phyloP scores from a whole-genome alignment of 108 stramenopile genomes.

The Licmophora abbreviata region DNA sequence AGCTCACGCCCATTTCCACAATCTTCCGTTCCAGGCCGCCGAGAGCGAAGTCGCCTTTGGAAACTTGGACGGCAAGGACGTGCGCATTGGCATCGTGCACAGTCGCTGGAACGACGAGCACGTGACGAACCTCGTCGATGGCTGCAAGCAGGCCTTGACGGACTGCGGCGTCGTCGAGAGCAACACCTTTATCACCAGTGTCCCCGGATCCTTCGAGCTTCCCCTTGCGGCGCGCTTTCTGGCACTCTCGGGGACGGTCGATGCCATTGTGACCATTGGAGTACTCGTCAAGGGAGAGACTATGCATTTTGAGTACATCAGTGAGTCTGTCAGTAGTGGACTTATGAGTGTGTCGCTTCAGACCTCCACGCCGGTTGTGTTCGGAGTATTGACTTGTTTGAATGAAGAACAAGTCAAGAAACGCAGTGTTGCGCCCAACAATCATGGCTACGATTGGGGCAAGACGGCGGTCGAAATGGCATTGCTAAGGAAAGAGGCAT shows the following conservation, averaged over 20 bases:
- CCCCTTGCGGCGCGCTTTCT: conserved; percentile 90
- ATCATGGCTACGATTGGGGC: conserved; percentile 94
- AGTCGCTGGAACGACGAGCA: conserved; percentile 89
- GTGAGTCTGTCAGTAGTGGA: conserved; percentile 84
- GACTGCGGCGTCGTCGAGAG: conserved; percentile 80
- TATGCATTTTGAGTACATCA: conserved; percentile 98
- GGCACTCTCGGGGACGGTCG: conserved; percentile 90
- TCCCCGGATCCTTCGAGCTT: conserved; percentile 96
- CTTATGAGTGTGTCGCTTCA: conserved; percentile 92
- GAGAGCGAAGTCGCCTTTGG: conserved; percentile 78
- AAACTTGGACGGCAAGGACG: conserved; percentile 58
- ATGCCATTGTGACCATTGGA: conserved; percentile 92
- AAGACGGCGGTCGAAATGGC: conserved; percentile 97
- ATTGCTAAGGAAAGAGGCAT: conserved; percentile 68
- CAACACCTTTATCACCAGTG: conserved; percentile 88
- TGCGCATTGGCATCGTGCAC: conserved; percentile 79
- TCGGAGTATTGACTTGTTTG: conserved; percentile 89
- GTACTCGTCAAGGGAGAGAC: conserved; percentile 99
- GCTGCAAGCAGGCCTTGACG: conserved; percentile 56
- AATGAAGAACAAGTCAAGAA: conserved; percentile 77
- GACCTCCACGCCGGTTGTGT: conserved; percentile 75
- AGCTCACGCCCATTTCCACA: not conserved
- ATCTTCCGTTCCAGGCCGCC: conserved; percentile 36
- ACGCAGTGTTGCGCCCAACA: conserved; percentile 74
- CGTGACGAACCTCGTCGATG: conserved; percentile 71